A percentile compares a stretch with the other conserved stretches of the same genome.
These are phyloP conservation scores for Avena eriantha DNA, from an alignment of 176 grass and related monocot genomes.

Conservation along the genomic window DNA sequence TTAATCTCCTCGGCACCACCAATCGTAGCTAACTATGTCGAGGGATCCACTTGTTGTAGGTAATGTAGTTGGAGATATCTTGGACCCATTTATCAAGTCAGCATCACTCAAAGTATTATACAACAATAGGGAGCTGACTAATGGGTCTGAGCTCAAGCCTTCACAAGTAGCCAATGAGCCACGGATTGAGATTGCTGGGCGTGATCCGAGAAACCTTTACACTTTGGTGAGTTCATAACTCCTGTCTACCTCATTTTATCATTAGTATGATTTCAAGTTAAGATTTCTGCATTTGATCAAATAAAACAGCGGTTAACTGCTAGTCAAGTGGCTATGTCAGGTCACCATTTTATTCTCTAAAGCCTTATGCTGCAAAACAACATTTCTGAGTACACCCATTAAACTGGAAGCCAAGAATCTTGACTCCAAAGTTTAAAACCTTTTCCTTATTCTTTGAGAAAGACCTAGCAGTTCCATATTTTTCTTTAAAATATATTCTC, in stretches of 20 bases:
- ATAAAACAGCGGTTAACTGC: constrained; percentile 35
- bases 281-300: background rate
- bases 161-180: constrained; percentile 73
- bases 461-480: constrained; percentile 17
- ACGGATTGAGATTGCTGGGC: constrained; percentile 72
- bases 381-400: constrained; percentile 26
- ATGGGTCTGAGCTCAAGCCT: constrained; percentile 91
- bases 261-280: constrained; percentile 31
- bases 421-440: constrained; percentile 17
- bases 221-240: constrained; percentile 81
- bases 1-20: constrained; percentile 37
- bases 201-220: constrained; percentile 75
- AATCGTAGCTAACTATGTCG: constrained; percentile 62
- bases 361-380: constrained; percentile 9
- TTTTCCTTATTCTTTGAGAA: constrained; percentile 33
- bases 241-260: constrained; percentile 20
- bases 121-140: constrained; percentile 82
- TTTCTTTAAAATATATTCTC: constrained; percentile 13
- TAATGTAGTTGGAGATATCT: constrained; percentile 84
- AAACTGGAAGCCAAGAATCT: constrained; percentile 34
- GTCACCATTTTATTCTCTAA: constrained; percentile 13
- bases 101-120: constrained; percentile 74
- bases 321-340: constrained; percentile 12
- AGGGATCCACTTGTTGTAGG: constrained; percentile 94
- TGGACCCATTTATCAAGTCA: constrained; percentile 85